These are phyloP conservation scores for Rhodotorula toruloides DNA, from an alignment of 768 basidiomycete species.

Conservation along the genomic window DNA sequence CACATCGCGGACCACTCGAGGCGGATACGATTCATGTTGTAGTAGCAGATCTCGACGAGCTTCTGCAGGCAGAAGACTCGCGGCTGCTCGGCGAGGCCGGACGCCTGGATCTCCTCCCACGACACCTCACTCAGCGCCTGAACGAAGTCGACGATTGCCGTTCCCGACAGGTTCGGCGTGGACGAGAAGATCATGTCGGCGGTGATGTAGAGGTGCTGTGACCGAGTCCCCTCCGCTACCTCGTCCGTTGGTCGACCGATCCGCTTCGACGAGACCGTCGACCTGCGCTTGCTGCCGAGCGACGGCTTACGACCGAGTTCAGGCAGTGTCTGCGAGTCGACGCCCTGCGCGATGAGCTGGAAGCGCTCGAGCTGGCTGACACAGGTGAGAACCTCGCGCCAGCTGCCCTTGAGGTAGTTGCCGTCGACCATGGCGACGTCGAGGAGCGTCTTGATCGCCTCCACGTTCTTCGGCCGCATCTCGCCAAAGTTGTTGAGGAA, in stretches of 20 bases:
- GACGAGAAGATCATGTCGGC: conserved; percentile 99
- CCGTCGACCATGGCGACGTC: conserved; percentile 96
- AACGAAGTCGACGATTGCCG: conserved; percentile 95
- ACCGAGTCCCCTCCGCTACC: conserved; percentile 90
- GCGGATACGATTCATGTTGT: conserved; percentile 97
- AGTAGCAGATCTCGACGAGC: conserved; percentile 97
- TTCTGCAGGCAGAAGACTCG: conserved; percentile 95
- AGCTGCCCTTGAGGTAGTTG: conserved; percentile 88
- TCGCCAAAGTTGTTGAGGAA: conserved; percentile 96
- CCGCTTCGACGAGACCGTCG: conserved; percentile 25
- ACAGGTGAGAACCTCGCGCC: conserved; percentile 93
- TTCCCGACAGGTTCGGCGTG: conserved; percentile 87
- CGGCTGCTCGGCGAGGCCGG: conserved; percentile 86
- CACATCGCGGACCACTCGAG: conserved; percentile 97
- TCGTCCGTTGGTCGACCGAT: conserved; percentile 70
- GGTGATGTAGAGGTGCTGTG: conserved; percentile 95
- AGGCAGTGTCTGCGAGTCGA: conserved; percentile 59
- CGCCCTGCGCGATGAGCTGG: conserved; percentile 89
- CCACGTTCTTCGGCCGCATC: conserved; percentile 99
- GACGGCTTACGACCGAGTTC: conserved; percentile 77
- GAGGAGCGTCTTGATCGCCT: conserved; percentile 89
- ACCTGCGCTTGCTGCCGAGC: conserved; percentile 17
- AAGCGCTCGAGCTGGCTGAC: conserved; percentile 98
- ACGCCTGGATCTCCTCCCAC: conserved; percentile 99
- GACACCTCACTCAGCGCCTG: conserved; percentile 92